These are phyloP conservation scores for Vanilla planifolia DNA, from an alignment of 106 monocot species.

Conservation along the genomic window DNA sequence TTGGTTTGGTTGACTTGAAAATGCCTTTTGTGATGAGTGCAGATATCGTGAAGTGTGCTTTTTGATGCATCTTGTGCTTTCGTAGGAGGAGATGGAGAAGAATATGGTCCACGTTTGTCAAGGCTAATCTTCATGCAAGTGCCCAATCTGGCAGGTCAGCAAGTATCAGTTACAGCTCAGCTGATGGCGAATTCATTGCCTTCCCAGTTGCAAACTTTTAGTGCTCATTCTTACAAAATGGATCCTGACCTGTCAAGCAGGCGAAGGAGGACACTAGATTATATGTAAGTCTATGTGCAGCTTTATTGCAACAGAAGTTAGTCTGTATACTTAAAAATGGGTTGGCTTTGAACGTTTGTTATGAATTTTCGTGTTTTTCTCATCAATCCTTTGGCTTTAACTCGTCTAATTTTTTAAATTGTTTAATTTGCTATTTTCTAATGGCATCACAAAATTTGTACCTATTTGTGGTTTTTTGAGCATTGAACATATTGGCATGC, in stretches of 20 bases:
- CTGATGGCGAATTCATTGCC: background rate
- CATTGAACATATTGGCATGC: too few relatives aligned
- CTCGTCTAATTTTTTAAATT: background rate
- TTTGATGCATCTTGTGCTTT: background rate
- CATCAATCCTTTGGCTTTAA: background rate
- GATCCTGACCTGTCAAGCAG: conserved; percentile 3
- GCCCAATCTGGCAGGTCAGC: background rate
- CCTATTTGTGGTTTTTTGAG: too few relatives aligned
- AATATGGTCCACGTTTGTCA: conserved; percentile 1
- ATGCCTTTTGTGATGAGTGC: background rate
- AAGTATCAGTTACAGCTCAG: background rate
- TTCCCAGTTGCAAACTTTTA: conserved; percentile 5
- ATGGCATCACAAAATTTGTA: too few relatives aligned
- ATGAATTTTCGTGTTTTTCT: background rate
- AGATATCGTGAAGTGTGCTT: background rate
- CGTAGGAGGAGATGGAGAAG: background rate
- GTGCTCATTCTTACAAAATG: conserved; percentile 1
- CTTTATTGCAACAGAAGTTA: background rate
- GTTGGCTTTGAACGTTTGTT: background rate
- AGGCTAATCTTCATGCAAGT: background rate
- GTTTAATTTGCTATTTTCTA: too few relatives aligned
- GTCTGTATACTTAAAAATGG: background rate
- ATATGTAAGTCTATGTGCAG: background rate
- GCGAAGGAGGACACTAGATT: conserved; percentile 2
- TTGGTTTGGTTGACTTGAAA: conserved; percentile 1